Evolutionary conservation across 148 eudicot genomes (phyloP).

Genomic region (Hydrangea macrophylla): DNA sequence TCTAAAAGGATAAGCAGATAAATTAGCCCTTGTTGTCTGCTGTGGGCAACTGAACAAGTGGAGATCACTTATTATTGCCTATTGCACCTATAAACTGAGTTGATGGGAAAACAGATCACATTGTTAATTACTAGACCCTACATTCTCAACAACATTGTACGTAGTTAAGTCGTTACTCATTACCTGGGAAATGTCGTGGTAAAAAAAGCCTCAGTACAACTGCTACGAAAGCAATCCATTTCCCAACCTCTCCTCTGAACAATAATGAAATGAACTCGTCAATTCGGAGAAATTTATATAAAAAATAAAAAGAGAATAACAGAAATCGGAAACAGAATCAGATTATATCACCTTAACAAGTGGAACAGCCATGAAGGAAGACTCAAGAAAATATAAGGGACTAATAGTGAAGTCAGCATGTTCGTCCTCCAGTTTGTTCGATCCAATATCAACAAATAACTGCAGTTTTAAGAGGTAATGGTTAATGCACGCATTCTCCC

Average conservation of each 20-base stretch:
- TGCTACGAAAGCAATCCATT: constrained; percentile 75
- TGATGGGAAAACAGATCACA: background rate
- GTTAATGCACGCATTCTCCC: background rate
- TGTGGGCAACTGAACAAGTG: too few species aligned
- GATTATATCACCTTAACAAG: constrained; percentile 54
- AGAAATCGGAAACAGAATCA: background rate
- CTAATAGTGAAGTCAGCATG: constrained; percentile 76
- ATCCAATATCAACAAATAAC: constrained; percentile 84
- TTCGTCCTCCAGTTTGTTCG: constrained; percentile 90
- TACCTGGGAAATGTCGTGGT: constrained; percentile 84
- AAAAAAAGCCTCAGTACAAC: constrained; percentile 86
- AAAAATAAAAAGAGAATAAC: background rate
- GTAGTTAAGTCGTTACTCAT: background rate
- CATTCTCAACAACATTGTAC: too few species aligned
- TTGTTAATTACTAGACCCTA: background rate
- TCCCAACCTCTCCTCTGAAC: constrained; percentile 71
- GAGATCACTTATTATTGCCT: too few species aligned
- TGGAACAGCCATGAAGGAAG: constrained; percentile 54
- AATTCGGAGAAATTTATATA: background rate
- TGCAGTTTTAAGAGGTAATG: constrained; percentile 28
- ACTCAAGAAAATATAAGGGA: constrained; percentile 83
- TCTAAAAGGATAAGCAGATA: too few species aligned
- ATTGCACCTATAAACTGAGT: too few species aligned
- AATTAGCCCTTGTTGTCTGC: too few species aligned
- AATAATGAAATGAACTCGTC: constrained; percentile 3